Percentiles rank a stretch among this genome's conserved stretches.
Conservation (phyloP, 208 protist species). For the Angomonas deanei region DNA sequence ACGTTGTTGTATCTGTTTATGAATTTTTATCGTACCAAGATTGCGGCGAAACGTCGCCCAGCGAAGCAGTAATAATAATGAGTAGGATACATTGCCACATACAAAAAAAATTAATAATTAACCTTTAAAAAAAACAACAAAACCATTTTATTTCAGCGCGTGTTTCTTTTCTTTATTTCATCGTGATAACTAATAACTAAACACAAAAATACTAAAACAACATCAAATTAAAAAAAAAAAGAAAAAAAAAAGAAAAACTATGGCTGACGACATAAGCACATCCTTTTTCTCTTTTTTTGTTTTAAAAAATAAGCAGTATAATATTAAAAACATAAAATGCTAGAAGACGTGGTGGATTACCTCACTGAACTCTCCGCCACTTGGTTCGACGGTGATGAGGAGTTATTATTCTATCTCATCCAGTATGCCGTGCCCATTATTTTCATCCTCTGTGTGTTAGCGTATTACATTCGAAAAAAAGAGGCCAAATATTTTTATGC, state of each 20-base stretch:
- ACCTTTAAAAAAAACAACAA: not conserved
- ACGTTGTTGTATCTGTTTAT: slow-evolving; percentile 81
- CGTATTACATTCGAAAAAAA: not conserved
- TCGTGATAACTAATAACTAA: not conserved
- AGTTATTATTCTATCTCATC: slow-evolving; percentile 23
- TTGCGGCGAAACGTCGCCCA: not conserved
- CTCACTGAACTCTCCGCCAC: slow-evolving; percentile 19
- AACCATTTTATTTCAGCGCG: not conserved
- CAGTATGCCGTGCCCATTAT: slow-evolving; percentile 16
- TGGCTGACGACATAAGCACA: not conserved
- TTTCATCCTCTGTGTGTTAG: slow-evolving; percentile 11
- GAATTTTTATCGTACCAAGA: slow-evolving; percentile 55
- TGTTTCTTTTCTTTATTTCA: not conserved
- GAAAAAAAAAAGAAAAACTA: not conserved
- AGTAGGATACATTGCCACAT: not conserved
- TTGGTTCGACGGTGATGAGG: slow-evolving; percentile 32
- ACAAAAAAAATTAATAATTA: not conserved
- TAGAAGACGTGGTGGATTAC: not conserved
- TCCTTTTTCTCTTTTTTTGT: not conserved
- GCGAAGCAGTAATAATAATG: not conserved
- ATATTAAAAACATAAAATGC: not conserved
- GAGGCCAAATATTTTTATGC: slow-evolving; percentile 27
- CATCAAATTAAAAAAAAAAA: not conserved
- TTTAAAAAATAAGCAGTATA: not conserved
- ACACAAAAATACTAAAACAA: not conserved